Evolutionary conservation across 2,329 filamentous ascomycete species (phyloP), one percentile per base, ranked within the genome.

Genomic region (Alternaria atra): DNA sequence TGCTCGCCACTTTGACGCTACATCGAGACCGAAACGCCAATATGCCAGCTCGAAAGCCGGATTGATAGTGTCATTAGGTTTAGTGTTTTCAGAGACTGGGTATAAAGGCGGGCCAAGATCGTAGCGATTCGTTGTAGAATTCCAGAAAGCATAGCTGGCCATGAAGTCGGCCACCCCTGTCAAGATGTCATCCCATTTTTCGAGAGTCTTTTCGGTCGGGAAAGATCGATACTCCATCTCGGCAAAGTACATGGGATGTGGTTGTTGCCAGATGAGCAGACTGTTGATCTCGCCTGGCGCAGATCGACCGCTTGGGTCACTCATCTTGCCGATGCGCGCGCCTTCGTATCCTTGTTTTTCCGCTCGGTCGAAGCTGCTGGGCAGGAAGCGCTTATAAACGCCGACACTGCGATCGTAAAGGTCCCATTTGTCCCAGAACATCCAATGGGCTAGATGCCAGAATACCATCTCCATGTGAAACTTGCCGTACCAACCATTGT

Each of bases 251-350:
- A 88, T 84, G 0, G 84, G 80, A 69, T 89, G 87, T 7, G 86
- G 86, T 66, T 88, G 87, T 66, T 89, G 87, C 87, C 87, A 89
- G 58, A 88, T 85, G 3, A 89, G 77, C 1, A 89, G 76, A 9
- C 82, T 84, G 70, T 89, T 89, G 70, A 89, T 88, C 63, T 86
- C 84, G 2, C 87, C 87, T 1, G 87, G 86, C 1, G 85, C 84
- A 47, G 82, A 85, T 10, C 84, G 79, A 27, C 86, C 85, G 0
- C 81, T 83, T 0, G 85, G 84, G 68, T 87, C 86, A 9, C 82
- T 85, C 85, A 87, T 87, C 68, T 88, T 85, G 3, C 83, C 82
- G 73, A 82, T 81, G 30, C 86, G 52, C 68, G 84, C 84, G 70
- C 79, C 80, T 15, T 71, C 52, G 60, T 81, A 81, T 30, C 79